Evolutionary conservation across 257 asterid species (phyloP).

Genomic region (Nyctanthes arbortristis): DNA sequence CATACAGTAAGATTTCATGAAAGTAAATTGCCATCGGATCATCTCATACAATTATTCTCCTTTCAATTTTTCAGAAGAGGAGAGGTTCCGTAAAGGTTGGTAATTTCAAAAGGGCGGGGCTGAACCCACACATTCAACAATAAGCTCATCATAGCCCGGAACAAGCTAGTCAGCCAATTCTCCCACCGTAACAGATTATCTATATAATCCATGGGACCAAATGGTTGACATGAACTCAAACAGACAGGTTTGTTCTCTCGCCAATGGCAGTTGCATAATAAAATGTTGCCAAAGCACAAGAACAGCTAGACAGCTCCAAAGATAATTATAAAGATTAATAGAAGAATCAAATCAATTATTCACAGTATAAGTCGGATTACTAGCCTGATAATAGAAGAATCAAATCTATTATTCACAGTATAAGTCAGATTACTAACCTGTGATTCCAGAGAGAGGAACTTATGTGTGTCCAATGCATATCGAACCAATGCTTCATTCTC

Average conservation of each 20-base stretch:
- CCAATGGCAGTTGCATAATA: background rate
- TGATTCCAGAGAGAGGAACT: slow-evolving; percentile 78
- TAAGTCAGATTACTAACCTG: no score
- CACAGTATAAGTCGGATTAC: no score
- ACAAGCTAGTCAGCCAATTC: background rate
- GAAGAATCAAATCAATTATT: background rate
- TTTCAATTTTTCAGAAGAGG: background rate
- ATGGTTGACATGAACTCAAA: background rate
- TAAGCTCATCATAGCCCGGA: background rate
- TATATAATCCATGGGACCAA: background rate
- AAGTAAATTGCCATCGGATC: background rate
- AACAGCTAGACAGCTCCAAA: background rate
- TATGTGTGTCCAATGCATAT: slow-evolving; percentile 83
- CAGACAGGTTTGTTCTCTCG: background rate
- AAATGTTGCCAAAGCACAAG: background rate
- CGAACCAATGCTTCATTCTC: slow-evolving; percentile 96
- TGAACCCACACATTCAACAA: background rate
- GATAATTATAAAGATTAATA: slow-evolving; percentile 2
- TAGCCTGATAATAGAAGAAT: background rate
- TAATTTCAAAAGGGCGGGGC: background rate
- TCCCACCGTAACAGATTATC: background rate
- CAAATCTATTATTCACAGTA: background rate
- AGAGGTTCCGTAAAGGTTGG: background rate
- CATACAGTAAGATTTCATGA: no score
- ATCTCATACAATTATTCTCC: background rate